A percentile compares a stretch with the other conserved stretches of the same genome.
Conservation (phyloP, 352 stramenopile species). For the Globisporangium heterothallicum region DNA sequence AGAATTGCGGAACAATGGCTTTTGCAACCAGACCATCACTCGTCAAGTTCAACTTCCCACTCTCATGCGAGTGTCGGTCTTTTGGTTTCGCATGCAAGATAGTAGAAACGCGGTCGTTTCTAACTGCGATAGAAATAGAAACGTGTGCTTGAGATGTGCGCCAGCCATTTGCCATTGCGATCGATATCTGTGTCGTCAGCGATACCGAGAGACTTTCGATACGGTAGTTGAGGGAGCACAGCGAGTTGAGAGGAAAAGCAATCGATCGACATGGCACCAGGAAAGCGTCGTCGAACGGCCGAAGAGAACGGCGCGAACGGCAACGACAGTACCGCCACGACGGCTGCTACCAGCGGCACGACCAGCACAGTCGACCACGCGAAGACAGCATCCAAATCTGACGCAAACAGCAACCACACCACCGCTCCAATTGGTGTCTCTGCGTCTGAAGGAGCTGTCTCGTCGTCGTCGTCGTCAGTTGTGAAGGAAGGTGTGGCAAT, state of each 20-base stretch:
- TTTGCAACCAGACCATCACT: background rate
- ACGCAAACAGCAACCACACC: background rate
- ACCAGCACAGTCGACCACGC: background rate
- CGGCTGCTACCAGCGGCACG: background rate
- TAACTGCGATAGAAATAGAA: constrained; percentile 2
- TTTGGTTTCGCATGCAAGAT: background rate
- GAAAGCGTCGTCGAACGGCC: constrained; percentile 27
- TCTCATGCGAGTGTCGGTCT: background rate
- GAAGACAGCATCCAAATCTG: background rate
- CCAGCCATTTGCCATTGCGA: constrained; percentile 8
- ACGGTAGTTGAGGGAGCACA: background rate
- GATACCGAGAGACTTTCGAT: background rate
- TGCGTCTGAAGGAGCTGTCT: no score
- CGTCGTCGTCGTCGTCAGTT: background rate
- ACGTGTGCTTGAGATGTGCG: constrained; percentile 5
- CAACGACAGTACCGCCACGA: constrained; percentile 2
- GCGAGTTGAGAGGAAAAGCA: no score
- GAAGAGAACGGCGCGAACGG: constrained; percentile 18
- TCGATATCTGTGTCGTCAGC: constrained; percentile 3
- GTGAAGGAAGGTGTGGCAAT: constrained; percentile 3
- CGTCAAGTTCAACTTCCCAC: background rate
- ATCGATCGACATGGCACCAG: constrained; percentile 24
- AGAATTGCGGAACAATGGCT: background rate
- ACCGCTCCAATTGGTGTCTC: no score
- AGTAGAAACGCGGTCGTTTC: constrained; percentile 1